Conservation (phyloP, 2,329 filamentous ascomycete species). For the Ophiosphaerella korrae region DNA sequence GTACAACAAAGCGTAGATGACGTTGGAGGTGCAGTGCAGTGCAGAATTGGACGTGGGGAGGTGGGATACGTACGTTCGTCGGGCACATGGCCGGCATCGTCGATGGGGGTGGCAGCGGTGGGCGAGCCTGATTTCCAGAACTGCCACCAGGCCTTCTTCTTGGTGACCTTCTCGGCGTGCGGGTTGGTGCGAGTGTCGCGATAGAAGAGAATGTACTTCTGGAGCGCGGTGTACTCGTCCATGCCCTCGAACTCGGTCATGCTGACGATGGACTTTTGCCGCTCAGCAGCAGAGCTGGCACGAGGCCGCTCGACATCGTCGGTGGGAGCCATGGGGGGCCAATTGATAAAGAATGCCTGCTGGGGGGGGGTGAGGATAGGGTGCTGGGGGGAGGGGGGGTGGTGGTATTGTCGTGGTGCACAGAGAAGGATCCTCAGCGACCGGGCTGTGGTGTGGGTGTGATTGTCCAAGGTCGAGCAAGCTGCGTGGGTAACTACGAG, state of each 20-base stretch:
- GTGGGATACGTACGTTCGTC: slow-evolving; percentile 54
- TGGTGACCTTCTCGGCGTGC: slow-evolving; percentile 52
- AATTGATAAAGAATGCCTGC: slow-evolving; percentile 24
- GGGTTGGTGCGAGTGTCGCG: slow-evolving; percentile 61
- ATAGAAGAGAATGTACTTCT: slow-evolving; percentile 71
- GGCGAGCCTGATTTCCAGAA: slow-evolving; percentile 56
- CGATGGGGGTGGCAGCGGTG: slow-evolving; percentile 31
- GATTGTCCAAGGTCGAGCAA: slow-evolving; percentile 31
- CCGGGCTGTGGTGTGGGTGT: slow-evolving; percentile 17
- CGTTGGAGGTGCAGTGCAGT: too few species aligned
- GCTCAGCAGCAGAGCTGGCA: slow-evolving; percentile 34
- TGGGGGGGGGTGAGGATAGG: slow-evolving; percentile 16
- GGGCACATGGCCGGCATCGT: slow-evolving; percentile 55
- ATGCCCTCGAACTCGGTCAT: slow-evolving; percentile 50
- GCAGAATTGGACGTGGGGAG: neutral
- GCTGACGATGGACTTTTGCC: slow-evolving; percentile 43
- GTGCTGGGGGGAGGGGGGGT: too few species aligned
- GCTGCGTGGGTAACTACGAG: slow-evolving; percentile 34
- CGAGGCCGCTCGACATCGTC: slow-evolving; percentile 44
- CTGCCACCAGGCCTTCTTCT: slow-evolving; percentile 62
- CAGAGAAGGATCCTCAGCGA: slow-evolving; percentile 37
- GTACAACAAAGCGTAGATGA: slow-evolving; percentile 13
- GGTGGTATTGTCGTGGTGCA: slow-evolving; percentile 15
- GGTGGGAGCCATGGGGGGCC: slow-evolving; percentile 28
- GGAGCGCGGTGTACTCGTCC: slow-evolving; percentile 69